Base-by-base conservation (phyloP, 306 rosid species). In the Vigna hirtella region DNA sequence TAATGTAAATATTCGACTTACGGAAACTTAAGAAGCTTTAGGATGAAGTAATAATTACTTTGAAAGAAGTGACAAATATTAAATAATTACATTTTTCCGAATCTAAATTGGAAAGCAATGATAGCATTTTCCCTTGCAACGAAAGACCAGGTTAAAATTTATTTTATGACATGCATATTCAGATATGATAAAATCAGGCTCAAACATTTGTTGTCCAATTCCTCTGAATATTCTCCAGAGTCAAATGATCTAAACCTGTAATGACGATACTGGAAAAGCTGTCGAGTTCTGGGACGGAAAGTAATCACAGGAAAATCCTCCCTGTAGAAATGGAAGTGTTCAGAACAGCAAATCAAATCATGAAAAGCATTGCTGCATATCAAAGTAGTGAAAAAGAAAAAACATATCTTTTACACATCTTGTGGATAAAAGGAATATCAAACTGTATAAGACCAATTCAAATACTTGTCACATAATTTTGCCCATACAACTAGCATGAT, bases 201-300 rank as follows among this genome's bases (percentile, higher is more conserved):
- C 66, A 77, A 53, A 69, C 40, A 68, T 22, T 48, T 80, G 69
- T 2, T 30, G 73, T 51, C 68, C 70, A 55, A 68, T 53, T 76
- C 55, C 63, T 50, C 30, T 56, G 66, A 72, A 77, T 50, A 67
- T 74, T 71, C 57, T 43, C 71, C 28, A 30, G 56, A 16, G 61
- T 72, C 61, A 83, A 20, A 57, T 17, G 45, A 65, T 76, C 30
- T 42, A 61, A 89, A 96, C 99, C 99, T 96, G 88, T 96, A 96
- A 87, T 93, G 93, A 80, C 99, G 99, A 83, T 96, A 96, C 77
- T 96, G 99, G 87, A 96, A 96, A 59, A 96, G 89, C 17, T 71
- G 99, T 75, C 93, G 84, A 77, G 98, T 97, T 82, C 90, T 87
- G 3, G 98, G 97, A 71, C 98, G 99, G 77, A 93, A 96, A 79